Evolutionary conservation across 1,139 yeast species (phyloP), one percentile per base, ranked within the genome.

Genomic region (Lodderomyces orthopsilosis): DNA sequence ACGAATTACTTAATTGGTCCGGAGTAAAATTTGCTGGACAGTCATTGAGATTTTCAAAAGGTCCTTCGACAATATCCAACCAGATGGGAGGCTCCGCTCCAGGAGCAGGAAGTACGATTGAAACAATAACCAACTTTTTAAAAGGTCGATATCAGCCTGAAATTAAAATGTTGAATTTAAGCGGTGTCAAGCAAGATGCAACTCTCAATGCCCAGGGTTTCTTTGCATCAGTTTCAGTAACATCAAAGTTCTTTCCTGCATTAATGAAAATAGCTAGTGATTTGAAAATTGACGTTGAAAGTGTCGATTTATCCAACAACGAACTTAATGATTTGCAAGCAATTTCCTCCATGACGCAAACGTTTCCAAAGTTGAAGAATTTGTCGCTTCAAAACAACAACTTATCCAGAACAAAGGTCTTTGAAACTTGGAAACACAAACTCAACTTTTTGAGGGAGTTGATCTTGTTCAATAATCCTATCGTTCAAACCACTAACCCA

Each of bases 191-290:
- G 47, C 75, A 75, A 41, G 98, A 93, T 58, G 83, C 79, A 23
- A 72, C 65, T 13, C 68, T 93, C 39, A 65, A 66, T 15, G 67
- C 76, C 14, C 76, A 76, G 49, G 96, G 96, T 0, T 70, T 89
- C 44, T 81, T 90, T 52, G 75, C 79, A 18, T 68, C 78, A 14
- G 68, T 81, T 6, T 75, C 82, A 40, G 74, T 80, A 3, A 62
- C 79, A 1, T 77, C 94, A 13, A 91, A 91, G 61, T 83, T 91
- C 75, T 90, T 93, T 62, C 87, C 91, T 3, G 98, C 98, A 0
- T 68, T 93, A 51, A 82, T 93, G 89, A 89, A 86, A 59, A 67
- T 94, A 15, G 96, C 96, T 1, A 70, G 71, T 41, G 77, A 75
- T 38, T 57, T 70, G 36, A 75, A 75, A 37, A 51, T 75, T 13